Percentiles rank a stretch among this genome's conserved stretches.
Conservation (phyloP, 345 rosid genomes). For the Rubroshorea leprosula region DNA sequence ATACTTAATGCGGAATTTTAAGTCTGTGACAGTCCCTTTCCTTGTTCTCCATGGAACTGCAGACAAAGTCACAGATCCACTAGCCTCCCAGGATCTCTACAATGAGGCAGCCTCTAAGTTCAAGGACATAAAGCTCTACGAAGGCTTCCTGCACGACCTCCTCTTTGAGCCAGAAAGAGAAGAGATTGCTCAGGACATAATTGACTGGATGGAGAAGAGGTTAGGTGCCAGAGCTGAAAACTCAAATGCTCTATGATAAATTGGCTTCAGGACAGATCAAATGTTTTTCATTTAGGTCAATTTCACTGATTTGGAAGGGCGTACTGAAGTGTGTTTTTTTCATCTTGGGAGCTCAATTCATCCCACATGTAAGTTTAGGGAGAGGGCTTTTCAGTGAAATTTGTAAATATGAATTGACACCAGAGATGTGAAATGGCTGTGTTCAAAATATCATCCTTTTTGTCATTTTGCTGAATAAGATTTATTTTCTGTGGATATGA, state of each 20-base stretch:
- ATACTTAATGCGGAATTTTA: slow-evolving; percentile 60
- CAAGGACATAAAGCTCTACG: slow-evolving; percentile 89
- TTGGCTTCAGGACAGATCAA: neutral
- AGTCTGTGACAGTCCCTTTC: slow-evolving; percentile 68
- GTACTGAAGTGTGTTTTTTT: too few species aligned
- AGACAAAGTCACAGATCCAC: slow-evolving; percentile 87
- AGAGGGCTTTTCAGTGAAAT: neutral
- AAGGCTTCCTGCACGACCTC: slow-evolving; percentile 89
- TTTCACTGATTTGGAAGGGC: neutral
- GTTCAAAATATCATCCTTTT: neutral
- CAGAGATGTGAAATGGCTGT: neutral
- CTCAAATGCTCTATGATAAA: slow-evolving; percentile 14
- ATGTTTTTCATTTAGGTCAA: neutral
- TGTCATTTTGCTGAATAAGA: too few species aligned
- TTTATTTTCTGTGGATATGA: too few species aligned
- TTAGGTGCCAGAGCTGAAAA: slow-evolving; percentile 18
- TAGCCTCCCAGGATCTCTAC: slow-evolving; percentile 84
- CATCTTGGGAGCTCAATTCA: too few species aligned
- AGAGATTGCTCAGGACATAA: slow-evolving; percentile 78
- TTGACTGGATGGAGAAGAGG: slow-evolving; percentile 80
- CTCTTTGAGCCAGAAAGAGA: slow-evolving; percentile 88
- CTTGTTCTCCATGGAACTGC: slow-evolving; percentile 92
- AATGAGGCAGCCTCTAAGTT: slow-evolving; percentile 63
- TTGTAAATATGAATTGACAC: neutral
- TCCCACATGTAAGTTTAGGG: too few species aligned